These are phyloP conservation scores for Neoboletus magnificus DNA, from an alignment of 768 basidiomycete genomes.

Conservation along the genomic window DNA sequence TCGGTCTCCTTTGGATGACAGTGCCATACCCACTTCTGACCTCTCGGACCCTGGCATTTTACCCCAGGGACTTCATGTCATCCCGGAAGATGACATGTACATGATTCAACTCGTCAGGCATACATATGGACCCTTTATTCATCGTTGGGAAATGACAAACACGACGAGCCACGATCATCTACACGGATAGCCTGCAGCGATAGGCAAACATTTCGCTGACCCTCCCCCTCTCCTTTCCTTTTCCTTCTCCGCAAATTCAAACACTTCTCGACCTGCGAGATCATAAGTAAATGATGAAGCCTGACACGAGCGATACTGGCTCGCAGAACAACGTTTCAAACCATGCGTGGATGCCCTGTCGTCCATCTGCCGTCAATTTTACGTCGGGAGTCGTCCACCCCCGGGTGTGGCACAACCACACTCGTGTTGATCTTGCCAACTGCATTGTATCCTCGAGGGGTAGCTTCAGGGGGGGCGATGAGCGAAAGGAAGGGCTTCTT, in stretches of 20 bases:
- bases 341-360: background rate
- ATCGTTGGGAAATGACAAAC: background rate
- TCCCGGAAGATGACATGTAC: background rate
- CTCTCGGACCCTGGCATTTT: background rate
- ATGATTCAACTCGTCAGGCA: background rate
- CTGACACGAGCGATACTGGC: background rate
- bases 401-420: background rate
- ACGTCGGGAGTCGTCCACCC: background rate
- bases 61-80: too few relatives aligned
- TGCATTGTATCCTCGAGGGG: background rate
- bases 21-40: background rate
- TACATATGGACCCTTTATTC: background rate
- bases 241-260: background rate
- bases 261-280: background rate
- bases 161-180: background rate
- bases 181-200: too few relatives aligned
- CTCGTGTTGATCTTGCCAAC: background rate
- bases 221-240: too few relatives aligned
- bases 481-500: too few relatives aligned
- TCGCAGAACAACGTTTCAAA: too few relatives aligned
- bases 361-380: background rate
- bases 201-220: background rate
- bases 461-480: too few relatives aligned
- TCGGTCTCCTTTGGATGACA: background rate
- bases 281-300: background rate